Evolutionary conservation across 768 basidiomycete species (phyloP), one percentile per base, ranked within the genome.

Genomic region (Rhodotorula kratochvilovae): DNA sequence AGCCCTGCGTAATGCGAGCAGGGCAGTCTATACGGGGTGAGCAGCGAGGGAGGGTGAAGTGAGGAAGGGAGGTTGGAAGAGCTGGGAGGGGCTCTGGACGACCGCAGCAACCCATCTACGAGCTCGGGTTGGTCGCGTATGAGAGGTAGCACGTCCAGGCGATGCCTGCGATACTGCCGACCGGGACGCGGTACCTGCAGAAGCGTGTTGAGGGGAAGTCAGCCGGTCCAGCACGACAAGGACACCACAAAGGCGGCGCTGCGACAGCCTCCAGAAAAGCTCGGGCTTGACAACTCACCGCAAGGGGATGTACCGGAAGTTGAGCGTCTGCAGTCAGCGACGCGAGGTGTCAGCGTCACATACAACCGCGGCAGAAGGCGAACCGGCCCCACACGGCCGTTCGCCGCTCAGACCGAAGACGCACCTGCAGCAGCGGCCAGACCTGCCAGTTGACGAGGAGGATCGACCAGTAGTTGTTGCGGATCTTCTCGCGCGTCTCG

Each of bases 371-470:
- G 58, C 12, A 3, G 12, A 8, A 3, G 23, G 42, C n/a, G 57
- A 35, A 39, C 8, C 39, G 39, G 39, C n/a, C n/a, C n/a, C n/a
- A n/a, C n/a, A n/a, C n/a, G n/a, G n/a, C n/a, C n/a, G n/a, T 6
- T 39, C 39, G 39, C 39, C 39, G 39, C 39, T 39, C 13, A 13
- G 8, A 39, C 39, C 39, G 2, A 10, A 1, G 27, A 27, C 61
- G 50, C 17, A 63, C 51, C 53, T 75, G 74, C 17, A 75, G 65
- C 2, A 75, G 29, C 3, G 74, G 74, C 74, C 74, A 75, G 10
- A 75, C 68, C 71, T 71, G 67, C 74, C 74, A 75, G 68, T 75
- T 75, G 36, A 70, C 74, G 15, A 59, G n/a, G 1, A 75, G 55
- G 50, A 75, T 75, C 2, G 74, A 48, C 46, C 60, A 65, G 55